A percentile compares a stretch with the other conserved stretches of the same genome.
These are phyloP conservation scores for Castanea mollissima DNA, from an alignment of 306 rosid genomes.

Conservation along the genomic window DNA sequence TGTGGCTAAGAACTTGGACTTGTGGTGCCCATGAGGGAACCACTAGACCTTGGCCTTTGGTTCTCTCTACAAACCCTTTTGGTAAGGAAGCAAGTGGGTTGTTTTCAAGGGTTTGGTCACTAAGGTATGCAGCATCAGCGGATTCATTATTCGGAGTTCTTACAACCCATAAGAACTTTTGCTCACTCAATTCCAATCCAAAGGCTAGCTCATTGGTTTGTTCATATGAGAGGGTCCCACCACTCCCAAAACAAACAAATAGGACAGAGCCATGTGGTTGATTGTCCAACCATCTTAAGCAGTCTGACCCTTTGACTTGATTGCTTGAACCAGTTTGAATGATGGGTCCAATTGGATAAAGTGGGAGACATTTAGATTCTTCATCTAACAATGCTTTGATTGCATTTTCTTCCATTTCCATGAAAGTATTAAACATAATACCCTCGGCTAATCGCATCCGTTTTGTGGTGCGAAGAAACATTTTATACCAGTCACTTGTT, in stretches of 20 bases:
- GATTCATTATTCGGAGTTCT: constrained; percentile 25
- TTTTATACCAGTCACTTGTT: constrained; percentile 9
- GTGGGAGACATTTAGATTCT: not conserved
- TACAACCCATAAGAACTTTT: constrained; percentile 36
- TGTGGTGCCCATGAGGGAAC: constrained; percentile 41
- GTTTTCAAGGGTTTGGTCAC: not conserved
- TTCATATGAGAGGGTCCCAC: constrained; percentile 37
- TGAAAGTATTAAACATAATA: constrained; percentile 27
- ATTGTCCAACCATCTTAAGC: not conserved
- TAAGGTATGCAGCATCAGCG: constrained; percentile 26
- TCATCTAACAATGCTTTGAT: not conserved
- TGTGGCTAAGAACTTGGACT: constrained; percentile 32
- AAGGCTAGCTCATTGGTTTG: constrained; percentile 39
- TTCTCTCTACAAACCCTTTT: constrained; percentile 31
- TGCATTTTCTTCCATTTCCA: constrained; percentile 22
- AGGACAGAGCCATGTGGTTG: not conserved
- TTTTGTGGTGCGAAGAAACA: constrained; percentile 12
- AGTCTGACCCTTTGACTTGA: constrained; percentile 7
- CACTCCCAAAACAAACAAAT: constrained; percentile 43
- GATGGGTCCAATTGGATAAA: constrained; percentile 38
- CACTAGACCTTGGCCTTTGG: constrained; percentile 30
- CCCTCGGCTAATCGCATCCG: constrained; percentile 23
- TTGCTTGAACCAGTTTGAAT: constrained; percentile 1
- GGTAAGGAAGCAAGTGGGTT: constrained; percentile 27
- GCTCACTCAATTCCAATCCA: constrained; percentile 38